Evolutionary conservation across 164 flowering plant species (phyloP).

Genomic region (grape (Vitis vinifera)): DNA sequence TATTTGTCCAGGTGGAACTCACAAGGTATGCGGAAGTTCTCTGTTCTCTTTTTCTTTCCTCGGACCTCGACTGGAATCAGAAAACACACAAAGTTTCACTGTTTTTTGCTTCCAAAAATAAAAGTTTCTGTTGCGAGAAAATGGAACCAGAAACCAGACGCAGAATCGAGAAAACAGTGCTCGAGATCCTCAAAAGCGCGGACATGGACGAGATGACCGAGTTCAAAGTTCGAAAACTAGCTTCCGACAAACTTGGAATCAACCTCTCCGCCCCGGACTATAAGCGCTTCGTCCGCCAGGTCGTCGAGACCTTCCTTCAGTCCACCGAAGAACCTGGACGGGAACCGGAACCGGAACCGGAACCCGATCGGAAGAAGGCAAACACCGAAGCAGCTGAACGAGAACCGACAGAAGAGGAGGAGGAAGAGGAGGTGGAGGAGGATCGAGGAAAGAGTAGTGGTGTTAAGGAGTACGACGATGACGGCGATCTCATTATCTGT

Average conservation of each 20-base stretch:
- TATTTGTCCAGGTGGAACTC: too few species aligned
- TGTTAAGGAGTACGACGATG: constrained; percentile 65
- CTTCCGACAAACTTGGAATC: constrained; percentile 54
- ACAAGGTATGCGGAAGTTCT: too few species aligned
- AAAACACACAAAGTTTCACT: background rate
- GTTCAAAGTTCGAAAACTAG: constrained; percentile 54
- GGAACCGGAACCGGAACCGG: constrained; percentile 19
- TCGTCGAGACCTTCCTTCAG: constrained; percentile 59
- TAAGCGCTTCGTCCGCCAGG: constrained; percentile 47
- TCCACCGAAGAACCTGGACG: constrained; percentile 14
- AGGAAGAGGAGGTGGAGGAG: constrained; percentile 20
- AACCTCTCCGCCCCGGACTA: constrained; percentile 46
- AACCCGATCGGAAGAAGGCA: constrained; percentile 1
- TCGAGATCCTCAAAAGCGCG: constrained; percentile 44
- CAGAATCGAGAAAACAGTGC: constrained; percentile 50
- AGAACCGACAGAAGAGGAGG: constrained; percentile 21
- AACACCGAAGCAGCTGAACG: constrained; percentile 12
- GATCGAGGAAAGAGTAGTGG: constrained; percentile 6
- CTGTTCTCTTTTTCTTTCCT: too few species aligned
- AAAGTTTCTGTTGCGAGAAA: background rate
- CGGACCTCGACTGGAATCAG: background rate
- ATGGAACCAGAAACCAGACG: constrained; percentile 41
- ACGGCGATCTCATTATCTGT: constrained; percentile 85
- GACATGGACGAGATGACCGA: constrained; percentile 70
- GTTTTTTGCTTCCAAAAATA: too few species aligned